A percentile compares a stretch with the other conserved stretches of the same genome.
Evolutionary conservation across 2,329 filamentous ascomycete genomes (phyloP).

Genomic region (Thelonectria discophora): DNA sequence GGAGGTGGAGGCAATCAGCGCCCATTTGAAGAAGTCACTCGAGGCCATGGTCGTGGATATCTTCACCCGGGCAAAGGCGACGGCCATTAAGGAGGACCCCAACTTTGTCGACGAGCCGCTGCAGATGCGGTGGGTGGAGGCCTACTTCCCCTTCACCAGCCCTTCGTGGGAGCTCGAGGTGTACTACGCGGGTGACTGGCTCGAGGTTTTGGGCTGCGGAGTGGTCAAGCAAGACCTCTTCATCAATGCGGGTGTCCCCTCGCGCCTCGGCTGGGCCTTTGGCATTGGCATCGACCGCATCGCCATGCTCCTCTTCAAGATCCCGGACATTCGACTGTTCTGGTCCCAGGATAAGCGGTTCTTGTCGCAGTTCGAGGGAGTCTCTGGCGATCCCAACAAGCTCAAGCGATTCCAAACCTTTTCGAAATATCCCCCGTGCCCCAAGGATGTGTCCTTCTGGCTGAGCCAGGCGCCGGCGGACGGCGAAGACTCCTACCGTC

Average conservation of each 20-base stretch:
- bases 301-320: slow-evolving; percentile 96
- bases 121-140: slow-evolving; percentile 91
- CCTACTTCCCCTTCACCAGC: slow-evolving; percentile 96
- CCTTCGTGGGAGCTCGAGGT: slow-evolving; percentile 97
- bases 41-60: slow-evolving; percentile 91
- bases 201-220: slow-evolving; percentile 94
- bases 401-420: slow-evolving; percentile 81
- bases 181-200: slow-evolving; percentile 93
- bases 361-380: slow-evolving; percentile 80
- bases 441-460: slow-evolving; percentile 97
- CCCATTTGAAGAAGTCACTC: slow-evolving; percentile 87
- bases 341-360: slow-evolving; percentile 91
- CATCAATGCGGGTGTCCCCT: slow-evolving; percentile 76
- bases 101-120: slow-evolving; percentile 73
- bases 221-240: slow-evolving; percentile 86
- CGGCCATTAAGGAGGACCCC: slow-evolving; percentile 63
- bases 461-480: slow-evolving; percentile 60
- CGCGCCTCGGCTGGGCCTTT: slow-evolving; percentile 92
- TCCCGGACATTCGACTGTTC: slow-evolving; percentile 95
- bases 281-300: slow-evolving; percentile 93
- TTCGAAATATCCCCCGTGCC: slow-evolving; percentile 88
- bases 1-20: slow-evolving; percentile 83
- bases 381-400: slow-evolving; percentile 59
- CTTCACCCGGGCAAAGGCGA: slow-evolving; percentile 79
- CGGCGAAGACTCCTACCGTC: slow-evolving; percentile 28